Percentiles rank a stretch among this genome's conserved stretches.
These are phyloP conservation scores for Angophora floribunda DNA, from an alignment of 345 rosid genomes.

Conservation along the genomic window DNA sequence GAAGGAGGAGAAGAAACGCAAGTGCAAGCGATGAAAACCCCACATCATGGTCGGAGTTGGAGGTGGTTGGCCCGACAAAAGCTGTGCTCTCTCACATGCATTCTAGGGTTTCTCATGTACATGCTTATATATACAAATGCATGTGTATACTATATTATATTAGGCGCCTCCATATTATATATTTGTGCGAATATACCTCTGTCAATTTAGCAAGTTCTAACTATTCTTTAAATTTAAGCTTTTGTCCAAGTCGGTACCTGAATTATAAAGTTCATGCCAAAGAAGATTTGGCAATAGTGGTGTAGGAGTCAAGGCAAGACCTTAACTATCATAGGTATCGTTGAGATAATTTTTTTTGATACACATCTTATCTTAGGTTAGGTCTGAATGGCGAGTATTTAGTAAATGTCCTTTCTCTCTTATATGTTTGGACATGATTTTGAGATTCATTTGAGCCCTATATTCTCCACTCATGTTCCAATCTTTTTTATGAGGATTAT, in stretches of 20 bases:
- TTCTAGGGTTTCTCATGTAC: not conserved
- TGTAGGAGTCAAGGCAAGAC: not conserved
- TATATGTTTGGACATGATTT: not conserved
- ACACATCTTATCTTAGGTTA: not conserved
- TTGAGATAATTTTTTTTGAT: not conserved
- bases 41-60: not conserved
- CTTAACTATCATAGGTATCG: not conserved
- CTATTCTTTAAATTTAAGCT: not conserved
- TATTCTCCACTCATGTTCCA: not conserved
- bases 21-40: not conserved
- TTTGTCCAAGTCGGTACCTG: not conserved
- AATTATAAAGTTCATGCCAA: not conserved
- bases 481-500: not conserved
- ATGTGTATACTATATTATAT: not conserved
- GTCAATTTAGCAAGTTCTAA: not conserved
- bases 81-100: slow-evolving; percentile 4
- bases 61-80: slow-evolving; percentile 1
- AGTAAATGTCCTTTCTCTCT: not conserved
- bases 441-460: not conserved
- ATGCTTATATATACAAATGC: not conserved
- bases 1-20: not conserved
- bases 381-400: not conserved
- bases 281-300: not conserved
- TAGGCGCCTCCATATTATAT: not conserved
- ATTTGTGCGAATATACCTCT: not conserved